phyloP scores from a whole-genome alignment of 495 filamentous ascomycete species.

The Alectoria sarmentosa region DNA sequence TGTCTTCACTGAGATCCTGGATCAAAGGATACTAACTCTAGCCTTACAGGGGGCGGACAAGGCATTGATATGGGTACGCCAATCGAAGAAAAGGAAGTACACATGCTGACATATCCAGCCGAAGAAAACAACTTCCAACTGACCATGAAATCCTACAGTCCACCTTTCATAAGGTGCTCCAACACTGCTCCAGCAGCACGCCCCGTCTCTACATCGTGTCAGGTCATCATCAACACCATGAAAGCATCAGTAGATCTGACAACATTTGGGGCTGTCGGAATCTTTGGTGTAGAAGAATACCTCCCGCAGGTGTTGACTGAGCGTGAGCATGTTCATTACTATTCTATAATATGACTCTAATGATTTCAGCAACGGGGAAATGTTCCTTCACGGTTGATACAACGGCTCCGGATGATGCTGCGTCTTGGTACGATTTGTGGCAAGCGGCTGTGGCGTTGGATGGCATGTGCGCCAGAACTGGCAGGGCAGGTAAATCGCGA shows the following conservation, averaged over 20 bases:
- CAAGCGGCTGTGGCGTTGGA: neutral
- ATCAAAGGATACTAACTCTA: neutral
- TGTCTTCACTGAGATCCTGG: neutral
- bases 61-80: neutral
- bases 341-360: neutral
- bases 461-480: neutral
- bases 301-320: neutral
- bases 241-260: neutral
- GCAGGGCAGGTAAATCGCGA: neutral
- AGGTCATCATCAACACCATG: conserved; percentile 1
- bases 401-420: neutral
- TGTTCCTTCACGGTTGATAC: neutral
- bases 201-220: neutral
- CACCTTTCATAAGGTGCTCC: neutral
- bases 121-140: neutral
- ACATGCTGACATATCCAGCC: neutral
- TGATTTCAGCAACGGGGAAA: neutral
- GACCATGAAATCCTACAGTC: neutral
- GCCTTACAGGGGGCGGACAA: neutral
- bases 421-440: conserved; percentile 2
- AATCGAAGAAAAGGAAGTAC: neutral
- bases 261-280: neutral
- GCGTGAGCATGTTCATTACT: neutral
- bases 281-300: neutral
- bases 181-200: neutral